Evolutionary conservation across 2,329 filamentous ascomycete species (phyloP).

Genomic region (Albophoma yamanashiensis): DNA sequence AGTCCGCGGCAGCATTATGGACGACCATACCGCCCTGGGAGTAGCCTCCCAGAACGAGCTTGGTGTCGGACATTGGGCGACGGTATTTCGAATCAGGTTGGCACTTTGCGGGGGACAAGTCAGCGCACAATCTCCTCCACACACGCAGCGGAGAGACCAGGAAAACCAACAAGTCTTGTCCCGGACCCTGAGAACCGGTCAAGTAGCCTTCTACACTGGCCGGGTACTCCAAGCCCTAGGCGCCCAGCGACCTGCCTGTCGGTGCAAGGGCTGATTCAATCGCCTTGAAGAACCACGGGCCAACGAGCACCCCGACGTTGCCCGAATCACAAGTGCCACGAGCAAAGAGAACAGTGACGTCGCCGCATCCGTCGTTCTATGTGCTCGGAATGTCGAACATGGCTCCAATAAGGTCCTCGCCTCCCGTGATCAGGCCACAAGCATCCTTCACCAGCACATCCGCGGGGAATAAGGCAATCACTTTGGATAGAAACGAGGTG

Average conservation of each 20-base stretch:
- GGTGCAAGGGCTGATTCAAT: conserved; percentile 6
- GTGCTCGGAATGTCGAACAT: conserved; percentile 6
- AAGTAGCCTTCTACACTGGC: conserved; percentile 16
- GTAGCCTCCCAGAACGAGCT: conserved; percentile 15
- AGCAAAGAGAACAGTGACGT: conserved; percentile 17
- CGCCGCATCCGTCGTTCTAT: conserved; percentile 10
- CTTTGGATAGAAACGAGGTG: conserved; percentile 4
- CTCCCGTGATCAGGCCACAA: conserved; percentile 5
- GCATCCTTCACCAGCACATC: conserved; percentile 4
- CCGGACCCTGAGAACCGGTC: conserved; percentile 8
- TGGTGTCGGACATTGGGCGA: conserved; percentile 13
- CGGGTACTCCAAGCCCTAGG: conserved; percentile 16
- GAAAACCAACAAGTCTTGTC: conserved; percentile 11
- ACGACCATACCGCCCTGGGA: conserved; percentile 17
- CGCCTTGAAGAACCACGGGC: conserved; percentile 14
- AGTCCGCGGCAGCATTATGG: conserved; percentile 13
- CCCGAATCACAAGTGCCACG: conserved; percentile 18
- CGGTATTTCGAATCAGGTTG: conserved; percentile 16
- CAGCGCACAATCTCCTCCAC: background rate
- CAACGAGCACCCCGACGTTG: conserved; percentile 17
- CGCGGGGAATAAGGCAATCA: conserved; percentile 7
- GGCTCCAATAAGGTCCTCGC: conserved; percentile 6
- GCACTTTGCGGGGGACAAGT: conserved; percentile 18
- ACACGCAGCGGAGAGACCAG: background rate
- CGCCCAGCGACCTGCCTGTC: conserved; percentile 7